Evolutionary conservation across 495 filamentous ascomycete species (phyloP), one percentile per base, ranked within the genome.

Genomic region (Daldinia caldariorum): DNA sequence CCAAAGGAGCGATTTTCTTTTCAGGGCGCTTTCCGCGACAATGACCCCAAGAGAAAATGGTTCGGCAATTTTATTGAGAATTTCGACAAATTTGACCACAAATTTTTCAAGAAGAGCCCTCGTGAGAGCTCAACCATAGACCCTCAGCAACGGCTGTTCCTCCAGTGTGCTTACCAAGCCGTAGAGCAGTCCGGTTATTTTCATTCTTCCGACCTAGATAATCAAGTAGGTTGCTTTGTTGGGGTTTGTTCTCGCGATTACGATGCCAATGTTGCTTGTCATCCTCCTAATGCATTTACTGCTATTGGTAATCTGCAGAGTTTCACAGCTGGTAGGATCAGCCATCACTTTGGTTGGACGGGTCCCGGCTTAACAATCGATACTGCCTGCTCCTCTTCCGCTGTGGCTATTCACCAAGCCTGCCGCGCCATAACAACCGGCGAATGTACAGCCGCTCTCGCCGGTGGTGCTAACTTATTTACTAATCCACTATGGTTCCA

Each of bases 311-410:
- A 63, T 49, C 57, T 79, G 29, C 63, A 68, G 45, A 71, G 68
- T 22, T 79, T 77, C 37, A 61, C 75, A n/a, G 22, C 70, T 32
- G 78, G 78, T 7, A 72, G 69, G 41, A 38, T 79, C 1, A 72
- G 66, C 0, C 85, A 87, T 63, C 84, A 81, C 60, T 87, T 86
- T 37, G 81, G 85, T 53, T 85, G 80, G 79, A 79, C 81, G 1
- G 86, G 86, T 0, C 85, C 85, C 1, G 78, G 76, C 0, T 75
- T 87, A 70, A 85, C 81, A 0, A 77, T 86, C n/a, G 86, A 89
- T 58, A 88, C 85, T 0, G 86, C 86, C 0, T 89, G 86, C 55
- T 86, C 84, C 1, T 84, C 83, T 0, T 83, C 80, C 20, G 71
- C 85, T 5, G 75, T 84, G 1, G 83, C 85, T 0, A 63, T 86